Evolutionary conservation across 345 rosid species (phyloP), one percentile per base, ranked within the genome.

Genomic region (Populus davidiana): DNA sequence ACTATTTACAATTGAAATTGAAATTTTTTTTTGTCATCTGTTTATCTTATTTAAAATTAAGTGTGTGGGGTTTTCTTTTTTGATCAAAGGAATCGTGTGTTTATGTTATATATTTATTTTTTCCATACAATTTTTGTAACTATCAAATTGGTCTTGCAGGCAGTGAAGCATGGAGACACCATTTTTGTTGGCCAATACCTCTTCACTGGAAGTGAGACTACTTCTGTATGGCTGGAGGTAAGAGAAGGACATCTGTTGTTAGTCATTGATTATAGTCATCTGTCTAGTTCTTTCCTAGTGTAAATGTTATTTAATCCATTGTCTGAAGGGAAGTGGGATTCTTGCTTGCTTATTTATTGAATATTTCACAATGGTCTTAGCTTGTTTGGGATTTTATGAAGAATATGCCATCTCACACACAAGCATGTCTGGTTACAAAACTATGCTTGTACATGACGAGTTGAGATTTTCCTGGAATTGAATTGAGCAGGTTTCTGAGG

Each of bases 151-250:
- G 69, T 75, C 81, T 85, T 82, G 74, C 89, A 93, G 98, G 90
- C 94, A 29, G 98, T 96, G 79, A 96, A 93, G 77, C 85, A 83
- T 38, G 98, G 99, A 72, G 99, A 96, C 83, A 96, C 99, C 78
- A 92, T 93, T 82, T 96, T 93, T 77, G 72, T 91, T 64, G 99
- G 99, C 59, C 99, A 93, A 33, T 92, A 96, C 89, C 84, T 93
- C 47, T 96, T 96, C 88, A 92, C 99, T 59, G 98, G 99, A 68
- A 93, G 97, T 85, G 99, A 96, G 87, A 92, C 98, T 70, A 93
- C 98, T 77, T 93, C 99, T 65, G 99, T 92, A 1, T 96, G 97
- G 98, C 91, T 92, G 69, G 99, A 96, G 99, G 98, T 93, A 83
- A 81, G 77, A 65, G 68, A 33, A 63, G 17, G 27, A 23, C 59